Percentiles rank a stretch among this genome's conserved stretches.
Conservation (phyloP, 805 yeast species). For the Candida sakaeoensis region DNA sequence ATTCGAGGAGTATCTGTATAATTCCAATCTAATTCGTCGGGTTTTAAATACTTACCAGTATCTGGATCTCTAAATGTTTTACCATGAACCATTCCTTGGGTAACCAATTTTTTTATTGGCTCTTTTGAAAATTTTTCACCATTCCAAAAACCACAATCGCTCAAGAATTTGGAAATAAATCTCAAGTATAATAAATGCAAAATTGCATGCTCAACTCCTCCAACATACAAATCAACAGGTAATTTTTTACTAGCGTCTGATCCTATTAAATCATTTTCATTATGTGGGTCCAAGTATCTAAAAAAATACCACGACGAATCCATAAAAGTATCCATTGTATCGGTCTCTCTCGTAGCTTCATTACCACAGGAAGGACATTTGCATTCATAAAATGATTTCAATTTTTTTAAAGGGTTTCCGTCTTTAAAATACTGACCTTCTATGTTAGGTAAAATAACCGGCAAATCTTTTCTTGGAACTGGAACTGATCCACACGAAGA, state of each 20-base stretch:
- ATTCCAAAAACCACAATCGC: slow-evolving; percentile 64
- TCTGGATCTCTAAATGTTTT: slow-evolving; percentile 71
- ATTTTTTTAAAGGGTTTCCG: slow-evolving; percentile 59
- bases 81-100: slow-evolving; percentile 99
- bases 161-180: slow-evolving; percentile 77
- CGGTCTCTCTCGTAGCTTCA: slow-evolving; percentile 73
- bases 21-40: slow-evolving; percentile 59
- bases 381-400: slow-evolving; percentile 66
- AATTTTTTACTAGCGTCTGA: slow-evolving; percentile 33
- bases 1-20: slow-evolving; percentile 43
- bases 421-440: slow-evolving; percentile 54
- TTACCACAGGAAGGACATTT: slow-evolving; percentile 79
- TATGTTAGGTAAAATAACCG: slow-evolving; percentile 71
- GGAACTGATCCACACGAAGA: slow-evolving; percentile 83
- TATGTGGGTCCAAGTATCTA: slow-evolving; percentile 75
- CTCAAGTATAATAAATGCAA: slow-evolving; percentile 84
- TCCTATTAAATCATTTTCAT: slow-evolving; percentile 51
- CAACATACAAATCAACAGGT: slow-evolving; percentile 90
- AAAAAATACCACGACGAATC: slow-evolving; percentile 97
- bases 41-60: slow-evolving; percentile 72
- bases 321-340: slow-evolving; percentile 98
- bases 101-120: slow-evolving; percentile 75
- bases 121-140: slow-evolving; percentile 61
- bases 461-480: slow-evolving; percentile 83
- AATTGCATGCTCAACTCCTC: slow-evolving; percentile 97